A percentile compares a stretch with the other conserved stretches of the same genome.
phyloP scores from a whole-genome alignment of 2,329 filamentous ascomycete genomes.

The Nigrospora sphaerica region DNA sequence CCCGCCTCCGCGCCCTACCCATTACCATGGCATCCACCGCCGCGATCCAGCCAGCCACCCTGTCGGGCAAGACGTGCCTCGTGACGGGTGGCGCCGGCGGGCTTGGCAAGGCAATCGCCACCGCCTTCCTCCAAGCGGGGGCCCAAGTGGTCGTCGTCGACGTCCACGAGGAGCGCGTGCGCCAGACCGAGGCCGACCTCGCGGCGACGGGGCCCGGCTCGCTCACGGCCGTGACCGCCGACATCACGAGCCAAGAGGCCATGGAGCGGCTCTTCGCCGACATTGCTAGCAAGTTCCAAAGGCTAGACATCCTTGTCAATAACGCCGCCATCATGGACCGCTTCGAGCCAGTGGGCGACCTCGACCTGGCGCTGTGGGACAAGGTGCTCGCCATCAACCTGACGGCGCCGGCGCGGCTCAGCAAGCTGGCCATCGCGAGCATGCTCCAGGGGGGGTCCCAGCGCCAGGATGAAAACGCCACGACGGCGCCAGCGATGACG shows the following conservation, averaged over 20 bases:
- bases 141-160: slow-evolving; percentile 24
- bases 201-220: slow-evolving; percentile 8
- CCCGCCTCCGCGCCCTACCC: too few relatives aligned
- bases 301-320: not conserved
- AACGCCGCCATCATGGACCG: slow-evolving; percentile 10
- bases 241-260: slow-evolving; percentile 21
- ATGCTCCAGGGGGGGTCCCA: slow-evolving; percentile 31
- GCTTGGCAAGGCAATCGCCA: slow-evolving; percentile 22
- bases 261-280: slow-evolving; percentile 18
- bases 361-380: slow-evolving; percentile 41
- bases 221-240: slow-evolving; percentile 15
- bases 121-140: slow-evolving; percentile 19
- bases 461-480: too few relatives aligned
- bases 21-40: not conserved
- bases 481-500: too few relatives aligned
- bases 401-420: slow-evolving; percentile 10
- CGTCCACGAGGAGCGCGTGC: slow-evolving; percentile 13
- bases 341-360: slow-evolving; percentile 37
- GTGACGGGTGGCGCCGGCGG: slow-evolving; percentile 13
- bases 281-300: slow-evolving; percentile 2
- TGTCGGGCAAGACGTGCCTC: not conserved
- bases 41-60: not conserved
- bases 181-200: slow-evolving; percentile 4
- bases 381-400: slow-evolving; percentile 37
- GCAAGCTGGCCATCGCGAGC: slow-evolving; percentile 33